A percentile compares a stretch with the other conserved stretches of the same genome.
Conservation (phyloP, 2,329 filamentous ascomycete genomes). For the Cadophora sp. region DNA sequence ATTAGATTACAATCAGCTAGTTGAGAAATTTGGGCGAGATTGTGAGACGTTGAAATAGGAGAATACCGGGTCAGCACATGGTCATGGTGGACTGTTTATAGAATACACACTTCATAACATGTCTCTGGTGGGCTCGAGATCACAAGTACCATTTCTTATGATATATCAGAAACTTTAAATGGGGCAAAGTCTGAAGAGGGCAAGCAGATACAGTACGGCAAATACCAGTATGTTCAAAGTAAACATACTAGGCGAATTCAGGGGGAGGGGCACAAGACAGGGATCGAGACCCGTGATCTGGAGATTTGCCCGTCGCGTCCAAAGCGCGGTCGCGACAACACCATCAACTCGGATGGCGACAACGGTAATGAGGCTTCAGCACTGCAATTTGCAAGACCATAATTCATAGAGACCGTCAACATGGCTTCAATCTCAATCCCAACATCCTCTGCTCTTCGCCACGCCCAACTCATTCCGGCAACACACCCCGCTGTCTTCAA, state of each 20-base stretch:
- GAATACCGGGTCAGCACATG: too few species aligned
- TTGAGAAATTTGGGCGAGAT: too few species aligned
- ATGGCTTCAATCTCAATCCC: constrained; percentile 63
- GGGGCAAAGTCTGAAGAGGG: too few species aligned
- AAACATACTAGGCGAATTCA: background rate
- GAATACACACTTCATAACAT: too few species aligned
- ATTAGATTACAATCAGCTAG: too few species aligned
- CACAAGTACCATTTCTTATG: too few species aligned
- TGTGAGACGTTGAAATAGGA: too few species aligned
- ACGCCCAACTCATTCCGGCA: constrained; percentile 71
- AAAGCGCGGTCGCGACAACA: background rate
- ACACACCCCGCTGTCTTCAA: constrained; percentile 70
- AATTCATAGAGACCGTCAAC: background rate
- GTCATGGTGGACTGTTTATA: too few species aligned
- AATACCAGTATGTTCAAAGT: background rate
- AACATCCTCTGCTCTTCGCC: constrained; percentile 74
- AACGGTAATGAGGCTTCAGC: background rate
- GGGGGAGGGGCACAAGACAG: background rate
- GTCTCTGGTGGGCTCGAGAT: too few species aligned
- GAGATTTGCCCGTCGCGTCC: constrained; percentile 1
- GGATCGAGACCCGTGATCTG: constrained; percentile 1
- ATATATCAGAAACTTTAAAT: too few species aligned
- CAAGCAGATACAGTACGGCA: too few species aligned
- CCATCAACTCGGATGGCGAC: constrained; percentile 2
- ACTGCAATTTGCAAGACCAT: background rate